Base-by-base conservation (phyloP, 495 filamentous ascomycete genomes). In the Aspergillus diversus region DNA sequence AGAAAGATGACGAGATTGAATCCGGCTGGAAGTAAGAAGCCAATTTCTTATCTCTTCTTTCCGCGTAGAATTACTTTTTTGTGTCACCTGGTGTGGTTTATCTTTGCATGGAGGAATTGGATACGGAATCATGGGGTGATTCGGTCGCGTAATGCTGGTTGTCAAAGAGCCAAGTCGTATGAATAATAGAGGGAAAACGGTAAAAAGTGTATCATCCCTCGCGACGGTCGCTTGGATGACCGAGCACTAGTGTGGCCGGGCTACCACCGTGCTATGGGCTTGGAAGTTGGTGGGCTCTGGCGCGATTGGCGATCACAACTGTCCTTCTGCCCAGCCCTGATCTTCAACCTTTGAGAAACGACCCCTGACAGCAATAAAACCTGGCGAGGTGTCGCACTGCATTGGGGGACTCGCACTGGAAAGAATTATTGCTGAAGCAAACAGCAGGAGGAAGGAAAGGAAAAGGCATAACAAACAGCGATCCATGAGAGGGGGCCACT, bases 121-220 rank as follows among this genome's bases (percentile, higher is more conserved):
- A 50, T 50, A 16, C 3, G 47, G 9, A 16, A 33, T 31, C 31
- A 63, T 67, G 51, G 57, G 65, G 57, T 57, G 62, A 68, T 68
- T 60, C 16, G 35, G 61, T 66, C 64, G 34, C 65, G 66, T 68
- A 68, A 68, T 63, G 46, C 39, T 54, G 43, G 57, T 63, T 55
- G 42, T 51, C 33, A 57, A 58, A 31, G 48, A 50, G 13, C 56
- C 33, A 49, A 39, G 50, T 65, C 33, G 43, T 33, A 57, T 66
- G 64, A 52, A 57, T 42, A 62, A 50, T 16, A 8, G 3, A 4
- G 6, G 12, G 16, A 50, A 57, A 33, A 17, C 15, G 12, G 37
- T 46, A 17, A 16, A 13, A 54, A 27, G 13, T 49, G 43, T 51
- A 54, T 58, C 37, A 54, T 57, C 48, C 58, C 37, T 54, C 58